Percentiles rank a stretch among this genome's conserved stretches.
These are phyloP conservation scores for Rhodotorula sp. DNA, from an alignment of 1,284 basidiomycete species.

Conservation along the genomic window DNA sequence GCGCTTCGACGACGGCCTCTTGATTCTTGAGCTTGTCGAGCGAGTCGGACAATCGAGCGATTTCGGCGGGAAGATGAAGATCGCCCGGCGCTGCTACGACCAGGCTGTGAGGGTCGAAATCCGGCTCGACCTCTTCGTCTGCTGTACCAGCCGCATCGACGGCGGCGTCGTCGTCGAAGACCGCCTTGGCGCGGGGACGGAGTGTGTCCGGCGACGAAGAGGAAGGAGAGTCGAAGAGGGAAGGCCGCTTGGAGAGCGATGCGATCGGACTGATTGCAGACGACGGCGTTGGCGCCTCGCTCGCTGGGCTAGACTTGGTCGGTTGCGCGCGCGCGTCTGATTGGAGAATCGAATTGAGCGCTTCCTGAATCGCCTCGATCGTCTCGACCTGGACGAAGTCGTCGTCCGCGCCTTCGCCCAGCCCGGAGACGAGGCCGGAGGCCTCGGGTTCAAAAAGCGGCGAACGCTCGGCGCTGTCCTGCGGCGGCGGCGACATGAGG, in stretches of 20 bases:
- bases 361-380: constrained; percentile 92
- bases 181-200: constrained; percentile 24
- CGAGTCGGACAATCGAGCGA: constrained; percentile 70
- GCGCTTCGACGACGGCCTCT: constrained; percentile 74
- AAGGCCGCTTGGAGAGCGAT: too few relatives aligned
- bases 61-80: constrained; percentile 79
- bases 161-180: constrained; percentile 51
- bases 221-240: background rate
- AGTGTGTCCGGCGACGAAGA: too few relatives aligned
- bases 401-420: constrained; percentile 50
- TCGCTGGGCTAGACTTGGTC: background rate
- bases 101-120: constrained; percentile 55
- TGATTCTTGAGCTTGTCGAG: constrained; percentile 76
- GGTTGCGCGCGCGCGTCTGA: constrained; percentile 13
- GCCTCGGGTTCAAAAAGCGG: constrained; percentile 39
- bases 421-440: background rate
- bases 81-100: constrained; percentile 79
- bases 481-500: constrained; percentile 28
- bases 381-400: constrained; percentile 65
- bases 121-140: constrained; percentile 18
- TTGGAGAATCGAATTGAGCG: constrained; percentile 74
- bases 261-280: background rate
- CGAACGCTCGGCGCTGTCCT: constrained; percentile 14
- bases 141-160: constrained; percentile 5
- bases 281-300: background rate